Evolutionary conservation across 441 rosid species (phyloP), one percentile per base, ranked within the genome.

Genomic region (Populus hybrid): DNA sequence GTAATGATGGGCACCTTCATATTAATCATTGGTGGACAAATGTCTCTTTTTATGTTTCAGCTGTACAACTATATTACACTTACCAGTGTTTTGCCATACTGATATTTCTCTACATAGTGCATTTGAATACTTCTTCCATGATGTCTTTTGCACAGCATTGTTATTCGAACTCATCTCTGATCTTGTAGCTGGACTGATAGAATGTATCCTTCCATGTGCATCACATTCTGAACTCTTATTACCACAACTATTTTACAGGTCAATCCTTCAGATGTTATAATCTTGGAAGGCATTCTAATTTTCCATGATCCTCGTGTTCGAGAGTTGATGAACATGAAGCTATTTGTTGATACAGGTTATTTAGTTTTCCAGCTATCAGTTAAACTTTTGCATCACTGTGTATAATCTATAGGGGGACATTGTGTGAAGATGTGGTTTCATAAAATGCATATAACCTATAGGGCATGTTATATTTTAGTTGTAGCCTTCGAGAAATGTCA

Each of bases 301-400:
- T 94, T 96, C 85, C 99, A 96, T 79, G 99, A 96, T 85, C 89
- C 94, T 67, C 91, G 91, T 68, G 93, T 96, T 66, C 88, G 98
- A 67, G 96, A 86, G 70, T 75, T 96, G 94, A 94, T 94, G 99
- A 94, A 92, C 89, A 94, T 96, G 98, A 96, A 96, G 88, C 91
- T 96, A 86, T 94, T 96, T 88, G 99, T 96, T 82, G 98, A 95
- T 90, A 90, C 98, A 91, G 99, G 98, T 96, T 77, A 68, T 73
- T 77, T 79, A 36, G 78, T 75, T 68, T 72, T 36, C 36, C 10
- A 24, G 40, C 46, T 65, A 12, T 78, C 10, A 1, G 1, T 70
- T 71, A 9, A 7, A n/a, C 67, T 71, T 8, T 9, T 34, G 59
- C 23, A 61, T 64, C 30, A 70, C 35, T 12, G 26, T 53, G 12